Evolutionary conservation across 805 yeast species (phyloP).

Genomic region (Lachancea fermentati): DNA sequence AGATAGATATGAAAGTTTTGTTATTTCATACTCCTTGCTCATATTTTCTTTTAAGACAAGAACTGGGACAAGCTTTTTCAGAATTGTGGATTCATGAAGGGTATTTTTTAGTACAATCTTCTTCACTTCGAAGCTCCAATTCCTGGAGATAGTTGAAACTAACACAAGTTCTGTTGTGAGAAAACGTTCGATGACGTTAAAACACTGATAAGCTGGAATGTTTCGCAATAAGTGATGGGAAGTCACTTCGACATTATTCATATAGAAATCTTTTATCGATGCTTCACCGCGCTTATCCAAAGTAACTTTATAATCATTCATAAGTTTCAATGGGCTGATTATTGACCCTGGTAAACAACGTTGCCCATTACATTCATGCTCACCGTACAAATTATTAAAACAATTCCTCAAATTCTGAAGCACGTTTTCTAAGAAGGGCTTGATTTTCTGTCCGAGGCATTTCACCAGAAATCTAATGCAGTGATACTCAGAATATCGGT

Average conservation of each 20-base stretch:
- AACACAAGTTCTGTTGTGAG: constrained; percentile 1
- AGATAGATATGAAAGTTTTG: constrained; percentile 2
- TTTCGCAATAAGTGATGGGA: not conserved
- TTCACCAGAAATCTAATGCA: not conserved
- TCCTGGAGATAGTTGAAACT: not conserved
- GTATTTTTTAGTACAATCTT: not conserved
- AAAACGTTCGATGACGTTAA: not conserved
- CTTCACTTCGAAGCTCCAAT: not conserved
- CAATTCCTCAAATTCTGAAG: not conserved
- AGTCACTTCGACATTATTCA: constrained; percentile 6
- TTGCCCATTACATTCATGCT: not conserved
- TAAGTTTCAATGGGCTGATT: constrained; percentile 8
- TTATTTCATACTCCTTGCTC: not conserved
- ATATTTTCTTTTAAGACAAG: not conserved
- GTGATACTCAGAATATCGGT: constrained; percentile 4
- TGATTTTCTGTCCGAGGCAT: constrained; percentile 1
- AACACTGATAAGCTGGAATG: not conserved
- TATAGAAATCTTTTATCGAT: constrained; percentile 10
- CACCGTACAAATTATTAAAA: not conserved
- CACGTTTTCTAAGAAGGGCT: not conserved
- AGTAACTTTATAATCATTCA: constrained; percentile 9
- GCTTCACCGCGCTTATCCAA: constrained; percentile 3
- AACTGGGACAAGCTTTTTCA: not conserved
- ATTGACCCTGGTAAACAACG: not conserved
- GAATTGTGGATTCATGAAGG: not conserved